A percentile compares a stretch with the other conserved stretches of the same genome.
phyloP scores from a whole-genome alignment of 139 green algal species.

The Chlamydomonas schloesseri region DNA sequence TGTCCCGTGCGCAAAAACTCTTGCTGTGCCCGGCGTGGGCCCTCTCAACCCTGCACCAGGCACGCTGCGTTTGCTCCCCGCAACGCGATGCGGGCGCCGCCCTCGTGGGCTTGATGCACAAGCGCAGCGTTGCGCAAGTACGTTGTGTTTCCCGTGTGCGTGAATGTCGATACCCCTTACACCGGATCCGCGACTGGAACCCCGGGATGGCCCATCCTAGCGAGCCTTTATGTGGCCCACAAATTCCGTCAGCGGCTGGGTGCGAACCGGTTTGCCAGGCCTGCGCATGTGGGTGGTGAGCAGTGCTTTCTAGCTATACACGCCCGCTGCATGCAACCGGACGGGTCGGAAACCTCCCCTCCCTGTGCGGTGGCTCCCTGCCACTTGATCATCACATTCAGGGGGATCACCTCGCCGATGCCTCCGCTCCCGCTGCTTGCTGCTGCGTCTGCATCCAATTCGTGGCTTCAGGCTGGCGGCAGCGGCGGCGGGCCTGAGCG shows the following conservation, averaged over 20 bases:
- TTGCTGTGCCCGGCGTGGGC: neutral
- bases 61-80: conserved; percentile 11
- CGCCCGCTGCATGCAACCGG: too few species aligned
- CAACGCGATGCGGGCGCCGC: conserved; percentile 13
- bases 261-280: too few species aligned
- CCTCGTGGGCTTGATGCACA: conserved; percentile 17
- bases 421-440: conserved; percentile 31
- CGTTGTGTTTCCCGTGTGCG: neutral
- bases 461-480: conserved; percentile 20
- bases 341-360: neutral
- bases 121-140: conserved; percentile 22
- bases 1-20: neutral
- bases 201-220: too few species aligned
- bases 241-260: too few species aligned
- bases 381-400: neutral
- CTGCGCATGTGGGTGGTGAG: too few species aligned
- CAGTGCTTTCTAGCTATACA: neutral
- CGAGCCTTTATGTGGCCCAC: too few species aligned
- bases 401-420: conserved; percentile 10
- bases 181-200: neutral
- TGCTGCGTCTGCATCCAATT: conserved; percentile 15
- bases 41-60: conserved; percentile 32
- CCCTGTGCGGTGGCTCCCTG: neutral
- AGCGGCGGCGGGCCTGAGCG: neutral
- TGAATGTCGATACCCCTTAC: too few species aligned